phyloP scores from a whole-genome alignment of 2,329 filamentous ascomycete genomes.

The Paradendryphiella salina region DNA sequence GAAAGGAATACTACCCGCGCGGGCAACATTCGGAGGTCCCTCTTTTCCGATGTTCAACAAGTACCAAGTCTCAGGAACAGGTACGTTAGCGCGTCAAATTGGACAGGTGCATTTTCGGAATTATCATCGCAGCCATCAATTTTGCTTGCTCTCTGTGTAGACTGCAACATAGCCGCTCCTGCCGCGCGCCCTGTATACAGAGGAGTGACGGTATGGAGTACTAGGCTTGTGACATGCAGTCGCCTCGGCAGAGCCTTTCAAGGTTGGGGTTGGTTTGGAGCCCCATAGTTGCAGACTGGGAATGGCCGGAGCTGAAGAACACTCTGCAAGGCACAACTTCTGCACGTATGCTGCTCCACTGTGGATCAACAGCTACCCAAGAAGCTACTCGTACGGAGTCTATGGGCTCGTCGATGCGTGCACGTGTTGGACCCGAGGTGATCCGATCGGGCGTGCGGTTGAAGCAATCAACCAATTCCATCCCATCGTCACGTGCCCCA shows the following conservation, averaged over 20 bases:
- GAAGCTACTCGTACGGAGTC: not conserved
- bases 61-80: not conserved
- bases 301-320: not conserved
- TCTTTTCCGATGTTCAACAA: conserved; percentile 9
- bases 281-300: too few species aligned
- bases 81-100: not conserved
- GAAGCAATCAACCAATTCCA: too few species aligned
- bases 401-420: not conserved
- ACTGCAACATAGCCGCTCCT: not conserved
- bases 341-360: not conserved
- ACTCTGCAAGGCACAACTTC: conserved; percentile 5
- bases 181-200: not conserved
- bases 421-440: not conserved
- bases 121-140: not conserved
- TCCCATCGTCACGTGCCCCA: conserved; percentile 18
- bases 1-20: conserved; percentile 8
- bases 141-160: not conserved
- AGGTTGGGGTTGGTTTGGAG: not conserved
- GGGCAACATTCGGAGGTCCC: conserved; percentile 12
- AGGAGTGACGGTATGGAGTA: not conserved
- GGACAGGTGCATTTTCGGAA: not conserved
- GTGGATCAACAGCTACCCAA: not conserved
- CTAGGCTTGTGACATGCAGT: conserved; percentile 3
- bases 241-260: conserved; percentile 6
- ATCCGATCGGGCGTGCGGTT: too few species aligned